A percentile compares a stretch with the other conserved stretches of the same genome.
Evolutionary conservation across 2,329 filamentous ascomycete species (phyloP).

Genomic region (Cladophialophora psammophila): DNA sequence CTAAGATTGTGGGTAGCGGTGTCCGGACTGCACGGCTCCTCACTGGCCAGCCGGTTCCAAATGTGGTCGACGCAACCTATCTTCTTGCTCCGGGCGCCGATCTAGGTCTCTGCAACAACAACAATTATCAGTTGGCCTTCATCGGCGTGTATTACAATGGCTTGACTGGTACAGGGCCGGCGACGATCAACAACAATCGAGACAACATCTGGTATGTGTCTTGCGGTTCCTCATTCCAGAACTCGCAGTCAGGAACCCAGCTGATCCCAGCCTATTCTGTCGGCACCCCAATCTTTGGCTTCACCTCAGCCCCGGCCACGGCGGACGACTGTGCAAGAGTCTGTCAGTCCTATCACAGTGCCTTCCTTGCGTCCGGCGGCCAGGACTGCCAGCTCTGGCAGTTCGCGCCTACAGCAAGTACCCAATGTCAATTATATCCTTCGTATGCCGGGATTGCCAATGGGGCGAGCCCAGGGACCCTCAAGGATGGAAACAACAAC

Average conservation of each 20-base stretch:
- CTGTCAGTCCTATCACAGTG: slow-evolving; percentile 11
- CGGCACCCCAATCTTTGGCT: not conserved
- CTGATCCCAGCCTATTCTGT: slow-evolving; percentile 4
- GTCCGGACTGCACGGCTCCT: slow-evolving; percentile 24
- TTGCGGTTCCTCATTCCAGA: slow-evolving; percentile 20
- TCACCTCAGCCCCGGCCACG: not conserved
- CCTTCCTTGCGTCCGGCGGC: not conserved
- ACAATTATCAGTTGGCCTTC: slow-evolving; percentile 25
- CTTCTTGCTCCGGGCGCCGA: slow-evolving; percentile 24
- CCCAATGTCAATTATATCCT: not conserved
- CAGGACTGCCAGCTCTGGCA: slow-evolving; percentile 7
- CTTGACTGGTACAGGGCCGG: not conserved
- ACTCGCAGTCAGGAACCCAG: not conserved
- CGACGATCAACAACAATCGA: slow-evolving; percentile 8
- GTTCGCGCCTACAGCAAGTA: slow-evolving; percentile 1
- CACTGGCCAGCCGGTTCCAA: slow-evolving; percentile 10
- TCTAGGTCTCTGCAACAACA: slow-evolving; percentile 24
- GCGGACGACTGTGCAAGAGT: slow-evolving; percentile 30
- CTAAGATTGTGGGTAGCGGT: slow-evolving; percentile 8
- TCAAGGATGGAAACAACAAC: not conserved
- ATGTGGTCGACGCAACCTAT: slow-evolving; percentile 27
- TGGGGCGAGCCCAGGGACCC: not conserved
- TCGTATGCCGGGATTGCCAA: not conserved
- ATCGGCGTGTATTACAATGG: slow-evolving; percentile 23
- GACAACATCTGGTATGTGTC: slow-evolving; percentile 20